A percentile compares a stretch with the other conserved stretches of the same genome.
These are phyloP conservation scores for Rhinocladiella mackenziei DNA, from an alignment of 2,329 filamentous ascomycete species.

Conservation along the genomic window DNA sequence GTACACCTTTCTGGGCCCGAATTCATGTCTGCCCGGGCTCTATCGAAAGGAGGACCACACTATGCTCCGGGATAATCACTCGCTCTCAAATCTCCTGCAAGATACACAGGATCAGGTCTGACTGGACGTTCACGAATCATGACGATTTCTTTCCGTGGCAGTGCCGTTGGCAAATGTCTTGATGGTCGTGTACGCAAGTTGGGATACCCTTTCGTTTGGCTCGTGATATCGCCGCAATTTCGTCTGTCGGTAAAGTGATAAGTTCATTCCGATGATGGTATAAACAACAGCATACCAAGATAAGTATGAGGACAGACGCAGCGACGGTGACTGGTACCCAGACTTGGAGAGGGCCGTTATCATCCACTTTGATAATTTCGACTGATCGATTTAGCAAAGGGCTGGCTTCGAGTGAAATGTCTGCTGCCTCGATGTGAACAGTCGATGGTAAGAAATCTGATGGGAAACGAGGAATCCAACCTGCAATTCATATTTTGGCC, in stretches of 20 bases:
- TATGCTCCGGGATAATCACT: conserved; percentile 5
- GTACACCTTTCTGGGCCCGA: neutral
- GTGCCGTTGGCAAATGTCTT: conserved; percentile 10
- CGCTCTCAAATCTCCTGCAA: conserved; percentile 1
- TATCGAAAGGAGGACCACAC: neutral
- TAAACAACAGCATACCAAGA: conserved; percentile 8
- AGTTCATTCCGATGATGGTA: conserved; percentile 1
- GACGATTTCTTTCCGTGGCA: conserved; percentile 14
- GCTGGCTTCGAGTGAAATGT: too few relatives aligned
- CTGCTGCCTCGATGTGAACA: too few relatives aligned
- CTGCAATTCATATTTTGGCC: too few relatives aligned
- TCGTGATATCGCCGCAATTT: neutral
- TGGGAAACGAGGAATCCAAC: too few relatives aligned
- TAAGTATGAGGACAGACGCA: conserved; percentile 9
- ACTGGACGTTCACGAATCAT: conserved; percentile 7
- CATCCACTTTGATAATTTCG: conserved; percentile 14
- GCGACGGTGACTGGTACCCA: conserved; percentile 18
- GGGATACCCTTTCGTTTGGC: neutral
- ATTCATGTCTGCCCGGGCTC: too few relatives aligned
- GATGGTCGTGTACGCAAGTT: conserved; percentile 4
- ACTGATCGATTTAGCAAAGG: neutral
- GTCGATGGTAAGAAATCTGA: too few relatives aligned
- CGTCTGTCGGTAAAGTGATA: neutral
- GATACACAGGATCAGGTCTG: conserved; percentile 5
- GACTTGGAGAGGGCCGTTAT: conserved; percentile 8